Base-by-base conservation (phyloP, 2,329 filamentous ascomycete genomes). In the Myotisia sp. region DNA sequence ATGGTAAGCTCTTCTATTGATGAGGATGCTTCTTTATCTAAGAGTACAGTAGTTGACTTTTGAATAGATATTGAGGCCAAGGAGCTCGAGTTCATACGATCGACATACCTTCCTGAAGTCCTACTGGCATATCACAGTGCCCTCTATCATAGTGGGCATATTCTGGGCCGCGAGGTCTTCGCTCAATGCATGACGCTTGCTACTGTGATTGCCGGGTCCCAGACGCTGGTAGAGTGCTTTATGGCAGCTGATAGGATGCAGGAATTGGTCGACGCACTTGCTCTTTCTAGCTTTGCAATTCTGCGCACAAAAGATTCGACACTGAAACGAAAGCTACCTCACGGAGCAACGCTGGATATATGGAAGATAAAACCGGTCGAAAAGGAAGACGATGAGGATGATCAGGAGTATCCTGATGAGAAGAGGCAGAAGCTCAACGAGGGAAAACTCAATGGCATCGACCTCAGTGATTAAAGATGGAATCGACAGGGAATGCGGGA, bases 171-270 rank as follows among this genome's bases (percentile, higher is more conserved):
- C 27, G 81, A 87, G 38, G 71, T 79, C 44, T 66, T 92, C 12
- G 68, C 90, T 17, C 76, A 87, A 50, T 81, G 78, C 47, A 87
- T 98, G 80, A 82, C 93, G 39, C 64, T 98, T 10, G 77, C 84
- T 1, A 74, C 76, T 2, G 70, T 93, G 33, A 83, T 87, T 2
- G 74, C 79, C 37, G 72, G 76, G 43, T 70, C 68, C 40, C 75
- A 75, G 16, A 75, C 78, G 44, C 57, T 87, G 26, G 72, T 77
- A 1, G 58, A 64, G 16, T 68, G 71, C 28, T 80, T 90, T 45
- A 56, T 75, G 36, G 65, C 68, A 36, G 68, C 73, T 2, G 68
- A 68, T 20, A 71, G 79, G 29, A 79, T 87, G 73, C 70, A 71
- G 47, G 81, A 87, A 59, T 63, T 90, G 26, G 70, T 86, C 8